Evolutionary conservation across 1,284 basidiomycete genomes (phyloP).

Genomic region (Athelia sp.): DNA sequence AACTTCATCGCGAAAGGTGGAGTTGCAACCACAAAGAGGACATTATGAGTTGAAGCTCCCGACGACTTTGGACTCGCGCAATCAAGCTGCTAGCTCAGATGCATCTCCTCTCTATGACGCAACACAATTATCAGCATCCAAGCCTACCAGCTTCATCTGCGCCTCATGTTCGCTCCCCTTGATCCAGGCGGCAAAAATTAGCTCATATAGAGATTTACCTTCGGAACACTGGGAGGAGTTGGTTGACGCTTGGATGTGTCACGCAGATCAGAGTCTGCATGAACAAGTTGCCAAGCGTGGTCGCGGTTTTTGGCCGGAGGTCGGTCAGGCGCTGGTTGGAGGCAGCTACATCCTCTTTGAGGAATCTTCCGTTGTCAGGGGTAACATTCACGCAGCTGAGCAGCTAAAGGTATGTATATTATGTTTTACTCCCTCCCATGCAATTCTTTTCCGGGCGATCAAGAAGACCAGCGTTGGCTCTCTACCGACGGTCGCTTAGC

Average conservation of each 20-base stretch:
- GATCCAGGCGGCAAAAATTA: constrained; percentile 44
- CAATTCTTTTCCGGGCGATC: constrained; percentile 45
- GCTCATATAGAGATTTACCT: constrained; percentile 77
- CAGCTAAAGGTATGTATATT: constrained; percentile 60
- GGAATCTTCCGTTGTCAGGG: constrained; percentile 46
- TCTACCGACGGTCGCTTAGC: constrained; percentile 57
- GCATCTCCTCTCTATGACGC: constrained; percentile 60
- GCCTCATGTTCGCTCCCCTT: constrained; percentile 73
- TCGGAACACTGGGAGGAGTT: constrained; percentile 97
- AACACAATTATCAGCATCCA: constrained; percentile 46
- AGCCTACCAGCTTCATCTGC: constrained; percentile 63
- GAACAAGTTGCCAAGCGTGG: constrained; percentile 64
- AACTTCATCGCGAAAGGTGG: constrained; percentile 54
- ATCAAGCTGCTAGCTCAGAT: constrained; percentile 22
- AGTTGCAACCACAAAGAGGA: constrained; percentile 47
- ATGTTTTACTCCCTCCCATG: constrained; percentile 8
- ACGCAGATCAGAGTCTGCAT: constrained; percentile 80
- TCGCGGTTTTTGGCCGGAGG: constrained; percentile 76
- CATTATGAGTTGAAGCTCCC: constrained; percentile 71
- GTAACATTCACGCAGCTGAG: constrained; percentile 47
- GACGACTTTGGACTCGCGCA: constrained; percentile 19
- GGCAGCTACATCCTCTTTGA: constrained; percentile 83
- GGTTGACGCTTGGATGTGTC: constrained; percentile 98
- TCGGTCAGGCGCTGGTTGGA: constrained; percentile 73
- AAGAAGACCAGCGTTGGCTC: constrained; percentile 87